Conservation (phyloP, 73 alveolate genomes). For the Blepharisma stoltei region DNA sequence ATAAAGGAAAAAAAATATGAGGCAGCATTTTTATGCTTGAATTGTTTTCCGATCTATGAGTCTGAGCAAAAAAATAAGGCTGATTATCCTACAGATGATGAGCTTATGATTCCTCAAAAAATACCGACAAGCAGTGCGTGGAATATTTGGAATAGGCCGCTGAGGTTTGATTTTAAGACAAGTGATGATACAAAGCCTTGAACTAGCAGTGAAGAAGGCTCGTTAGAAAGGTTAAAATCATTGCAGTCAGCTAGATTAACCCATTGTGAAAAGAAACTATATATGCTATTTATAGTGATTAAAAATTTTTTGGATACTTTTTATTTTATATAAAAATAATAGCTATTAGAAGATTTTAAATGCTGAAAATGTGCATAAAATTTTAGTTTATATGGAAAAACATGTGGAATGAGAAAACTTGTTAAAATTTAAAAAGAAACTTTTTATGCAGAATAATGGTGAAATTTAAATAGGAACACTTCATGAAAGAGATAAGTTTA, state of each 20-base stretch:
- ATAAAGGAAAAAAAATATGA: neutral
- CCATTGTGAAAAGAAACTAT: neutral
- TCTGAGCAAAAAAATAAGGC: neutral
- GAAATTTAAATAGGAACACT: too few relatives aligned
- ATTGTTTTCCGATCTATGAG: neutral
- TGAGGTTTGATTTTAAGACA: slow-evolving; percentile 3
- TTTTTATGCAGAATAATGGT: neutral
- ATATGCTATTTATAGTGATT: too few relatives aligned
- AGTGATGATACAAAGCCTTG: neutral
- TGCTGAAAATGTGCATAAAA: too few relatives aligned
- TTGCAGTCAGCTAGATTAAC: neutral
- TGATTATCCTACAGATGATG: neutral
- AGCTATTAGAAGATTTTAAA: too few relatives aligned
- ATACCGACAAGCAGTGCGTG: neutral
- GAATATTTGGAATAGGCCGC: slow-evolving; percentile 23
- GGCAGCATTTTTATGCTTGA: slow-evolving; percentile 1
- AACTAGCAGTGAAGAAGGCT: slow-evolving; percentile 10
- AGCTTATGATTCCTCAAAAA: neutral
- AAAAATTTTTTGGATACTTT: too few relatives aligned
- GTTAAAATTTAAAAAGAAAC: neutral
- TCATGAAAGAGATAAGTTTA: too few relatives aligned
- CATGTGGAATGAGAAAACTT: slow-evolving; percentile 27
- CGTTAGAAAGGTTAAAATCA: neutral
- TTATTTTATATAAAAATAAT: too few relatives aligned
- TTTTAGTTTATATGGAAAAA: slow-evolving; percentile 23